Evolutionary conservation across 208 protist genomes (phyloP), one percentile per base, ranked within the genome.

Genomic region (Porcisia hertigi): DNA sequence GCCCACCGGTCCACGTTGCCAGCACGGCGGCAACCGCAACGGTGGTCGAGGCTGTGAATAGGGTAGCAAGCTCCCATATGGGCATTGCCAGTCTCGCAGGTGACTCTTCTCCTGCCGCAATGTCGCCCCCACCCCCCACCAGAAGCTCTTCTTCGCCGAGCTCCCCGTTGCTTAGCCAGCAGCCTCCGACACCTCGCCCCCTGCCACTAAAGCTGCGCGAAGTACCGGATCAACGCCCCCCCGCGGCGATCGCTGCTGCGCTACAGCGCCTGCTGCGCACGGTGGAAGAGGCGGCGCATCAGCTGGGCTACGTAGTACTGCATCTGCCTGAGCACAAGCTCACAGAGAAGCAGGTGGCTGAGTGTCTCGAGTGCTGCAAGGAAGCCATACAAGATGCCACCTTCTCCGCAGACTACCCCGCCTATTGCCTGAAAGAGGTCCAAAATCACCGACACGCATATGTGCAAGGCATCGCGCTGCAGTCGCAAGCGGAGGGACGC

Each of bases 341-440:
- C 23, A 90, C 88, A 2, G 86, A 84, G 1, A 58, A 20, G 41
- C 81, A 88, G 60, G 82, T 87, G 53, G 69, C 75, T 49, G 75
- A 92, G 71, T 91, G 80, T 23, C 66, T 92, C 41, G 86, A 49
- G 39, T 96, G 92, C 82, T 96, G 92, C 65, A 78, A 67, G 4
- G 80, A 86, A 7, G 88, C 92, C 30, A 87, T 96, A 41, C 76
- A 63, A 25, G 75, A 88, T 36, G 90, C 90, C 54, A 96, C 92
- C 55, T 94, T 96, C 80, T 94, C 90, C 3, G 79, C 77, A 25
- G 83, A 83, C 66, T 96, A 96, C 81, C 92, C 92, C 1, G 58
- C 70, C 55, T 96, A 94, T 80, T 96, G 92, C 71, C 79, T 96
- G 14, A 81, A 83, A 58, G 86, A 93, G 78, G 83, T 93, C 34